Conservation (phyloP, 768 basidiomycete genomes). For the Candolleomyces eurysporus region DNA sequence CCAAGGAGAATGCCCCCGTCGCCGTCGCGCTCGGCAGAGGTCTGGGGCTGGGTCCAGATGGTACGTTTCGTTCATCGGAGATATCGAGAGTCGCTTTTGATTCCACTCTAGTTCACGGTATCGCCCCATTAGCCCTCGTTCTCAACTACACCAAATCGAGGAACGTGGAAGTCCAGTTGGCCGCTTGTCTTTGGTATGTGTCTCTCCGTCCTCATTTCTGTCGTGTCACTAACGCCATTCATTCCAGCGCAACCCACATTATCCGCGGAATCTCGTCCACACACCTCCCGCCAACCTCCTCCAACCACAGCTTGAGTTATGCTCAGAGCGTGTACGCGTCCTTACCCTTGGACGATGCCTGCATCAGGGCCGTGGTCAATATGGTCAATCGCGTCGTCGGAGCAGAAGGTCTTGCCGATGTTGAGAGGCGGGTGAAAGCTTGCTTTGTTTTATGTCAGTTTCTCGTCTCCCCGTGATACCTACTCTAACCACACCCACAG, state of each 20-base stretch:
- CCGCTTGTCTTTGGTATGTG: conserved; percentile 66
- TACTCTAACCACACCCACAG: too few species aligned
- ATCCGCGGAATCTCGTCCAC: conserved; percentile 41
- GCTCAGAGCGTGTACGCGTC: conserved; percentile 11
- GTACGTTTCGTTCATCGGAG: conserved; percentile 11
- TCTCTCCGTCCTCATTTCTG: not conserved
- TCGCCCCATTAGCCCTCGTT: conserved; percentile 26
- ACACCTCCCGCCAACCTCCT: conserved; percentile 19
- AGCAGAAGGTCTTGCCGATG: conserved; percentile 35
- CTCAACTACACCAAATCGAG: conserved; percentile 55
- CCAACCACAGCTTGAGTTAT: not conserved
- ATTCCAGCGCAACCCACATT: conserved; percentile 54
- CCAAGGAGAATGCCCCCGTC: conserved; percentile 57
- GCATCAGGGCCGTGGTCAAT: conserved; percentile 63
- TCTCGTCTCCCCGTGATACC: too few species aligned
- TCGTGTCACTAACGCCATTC: not conserved
- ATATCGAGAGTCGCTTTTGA: not conserved
- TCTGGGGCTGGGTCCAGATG: conserved; percentile 29
- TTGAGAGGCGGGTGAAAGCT: conserved; percentile 54
- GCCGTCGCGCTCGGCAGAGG: conserved; percentile 48
- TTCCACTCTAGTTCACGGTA: not conserved
- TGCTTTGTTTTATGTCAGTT: conserved; percentile 78
- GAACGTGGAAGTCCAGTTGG: conserved; percentile 59
- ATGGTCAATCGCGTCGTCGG: conserved; percentile 60
- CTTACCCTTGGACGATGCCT: conserved; percentile 37